Evolutionary conservation across 2,329 filamentous ascomycete species (phyloP), one percentile per base, ranked within the genome.

Genomic region (Ophiostoma pallidulum): DNA sequence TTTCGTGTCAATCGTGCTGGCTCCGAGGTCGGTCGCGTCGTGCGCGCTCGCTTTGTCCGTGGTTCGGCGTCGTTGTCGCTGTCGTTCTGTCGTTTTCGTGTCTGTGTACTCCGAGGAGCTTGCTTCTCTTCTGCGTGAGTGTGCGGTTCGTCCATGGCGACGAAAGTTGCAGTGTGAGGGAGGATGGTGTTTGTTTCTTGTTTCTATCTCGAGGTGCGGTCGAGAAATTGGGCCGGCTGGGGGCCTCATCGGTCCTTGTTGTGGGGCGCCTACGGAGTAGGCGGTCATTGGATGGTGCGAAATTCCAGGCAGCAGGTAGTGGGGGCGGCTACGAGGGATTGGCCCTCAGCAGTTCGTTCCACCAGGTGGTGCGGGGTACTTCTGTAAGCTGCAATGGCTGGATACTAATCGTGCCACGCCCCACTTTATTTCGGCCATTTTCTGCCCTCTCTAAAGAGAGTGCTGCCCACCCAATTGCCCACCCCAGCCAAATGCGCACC

Each of bases 1-100:
- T 52, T 41, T 6, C 32, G 46, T 41, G 50, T 52, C 22, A 52
- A 32, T 16, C 37, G 49, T 36, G 45, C 44, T 45, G 19, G 43
- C 22, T 40, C 31, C 31, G 20, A 32, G 10, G 19, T 29, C 12
- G 45, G 37, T 40, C 20, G 36, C 36, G 45, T 41, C 29, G 45
- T 35, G 13, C 18, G 41, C 31, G 40, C 28, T 42, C 32, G 41
- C 32, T 44, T 44, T 42, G 40, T 16, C 40, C 29, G 40, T 42
- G 40, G 40, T 32, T 42, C 40, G 40, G 22, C 26, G 18, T 46
- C 43, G 36, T 36, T 19, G 19, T 46, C 43, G 43, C 19, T 32
- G 35, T 40, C 43, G 22, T 39, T 22, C 43, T 39, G 43, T 46
- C 43, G 43, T 32, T 46, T 46, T 46, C 43, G 43, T 33, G 43